Conservation (phyloP, 495 filamentous ascomycete species). For the Clohesyomyces aquaticus region DNA sequence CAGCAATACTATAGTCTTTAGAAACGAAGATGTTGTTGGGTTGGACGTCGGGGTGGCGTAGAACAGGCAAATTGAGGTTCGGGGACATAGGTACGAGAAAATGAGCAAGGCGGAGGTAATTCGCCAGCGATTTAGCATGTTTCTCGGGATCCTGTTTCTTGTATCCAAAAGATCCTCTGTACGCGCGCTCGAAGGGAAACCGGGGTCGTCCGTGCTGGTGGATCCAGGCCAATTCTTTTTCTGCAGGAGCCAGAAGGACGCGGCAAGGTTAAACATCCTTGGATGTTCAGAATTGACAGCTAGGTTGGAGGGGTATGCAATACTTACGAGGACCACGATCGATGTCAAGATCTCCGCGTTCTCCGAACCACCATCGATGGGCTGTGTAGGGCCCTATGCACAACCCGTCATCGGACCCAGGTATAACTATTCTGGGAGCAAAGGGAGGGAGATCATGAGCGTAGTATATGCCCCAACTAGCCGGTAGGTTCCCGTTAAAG, state of each 20-base stretch:
- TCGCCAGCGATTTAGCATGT: conserved; percentile 16
- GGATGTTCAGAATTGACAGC: conserved; percentile 13
- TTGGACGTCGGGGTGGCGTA: conserved; percentile 47
- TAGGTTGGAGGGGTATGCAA: conserved; percentile 3
- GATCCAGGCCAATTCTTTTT: conserved; percentile 32
- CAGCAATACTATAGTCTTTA: conserved; percentile 39
- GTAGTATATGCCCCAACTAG: conserved; percentile 52
- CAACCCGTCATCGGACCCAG: conserved; percentile 23
- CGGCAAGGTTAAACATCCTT: conserved; percentile 19
- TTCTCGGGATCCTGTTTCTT: conserved; percentile 24
- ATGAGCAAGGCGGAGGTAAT: conserved; percentile 25
- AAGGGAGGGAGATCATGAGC: conserved; percentile 38
- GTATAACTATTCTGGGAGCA: conserved; percentile 12
- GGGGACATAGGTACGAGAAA: conserved; percentile 17
- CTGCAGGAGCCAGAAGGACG: conserved; percentile 24
- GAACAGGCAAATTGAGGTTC: conserved; percentile 40
- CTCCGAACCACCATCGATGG: conserved; percentile 24
- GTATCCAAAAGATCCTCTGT: conserved; percentile 27
- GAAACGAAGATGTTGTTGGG: conserved; percentile 47
- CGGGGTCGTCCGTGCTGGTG: conserved; percentile 21
- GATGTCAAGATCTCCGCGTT: conserved; percentile 24
- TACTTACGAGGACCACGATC: conserved; percentile 29
- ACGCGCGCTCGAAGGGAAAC: conserved; percentile 24
- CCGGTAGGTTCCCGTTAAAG: conserved; percentile 46
- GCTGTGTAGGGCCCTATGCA: conserved; percentile 27